Conservation (phyloP, 345 rosid species). For the Eucalyptus pumila region DNA sequence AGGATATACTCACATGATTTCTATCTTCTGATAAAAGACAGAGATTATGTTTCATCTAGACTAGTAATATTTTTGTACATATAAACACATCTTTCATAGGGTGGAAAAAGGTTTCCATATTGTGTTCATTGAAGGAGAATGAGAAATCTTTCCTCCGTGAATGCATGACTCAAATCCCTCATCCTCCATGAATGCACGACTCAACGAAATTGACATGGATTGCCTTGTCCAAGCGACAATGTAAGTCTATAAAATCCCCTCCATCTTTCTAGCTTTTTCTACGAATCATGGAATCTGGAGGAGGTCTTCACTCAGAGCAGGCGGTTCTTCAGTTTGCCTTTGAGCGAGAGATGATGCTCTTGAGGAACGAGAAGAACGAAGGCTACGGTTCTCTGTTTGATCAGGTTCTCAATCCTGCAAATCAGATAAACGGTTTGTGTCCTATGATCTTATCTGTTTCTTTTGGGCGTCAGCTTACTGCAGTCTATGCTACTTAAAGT, state of each 20-base stretch:
- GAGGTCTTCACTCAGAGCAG: slow-evolving; percentile 36
- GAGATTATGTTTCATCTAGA: neutral
- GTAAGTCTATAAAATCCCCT: neutral
- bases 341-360: slow-evolving; percentile 40
- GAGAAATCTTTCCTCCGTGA: neutral
- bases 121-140: neutral
- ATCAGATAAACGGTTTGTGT: slow-evolving; percentile 33
- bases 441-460: neutral
- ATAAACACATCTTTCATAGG: neutral
- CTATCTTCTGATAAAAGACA: neutral
- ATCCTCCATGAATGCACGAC: neutral
- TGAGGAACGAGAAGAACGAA: slow-evolving; percentile 57
- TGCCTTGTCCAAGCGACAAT: neutral
- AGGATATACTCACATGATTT: neutral
- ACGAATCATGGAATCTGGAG: neutral
- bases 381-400: slow-evolving; percentile 68
- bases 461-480: neutral
- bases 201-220: neutral
- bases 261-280: neutral
- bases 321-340: slow-evolving; percentile 36
- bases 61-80: neutral
- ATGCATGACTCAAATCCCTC: neutral
- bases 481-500: neutral
- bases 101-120: neutral
- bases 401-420: slow-evolving; percentile 48